Base-by-base conservation (phyloP, 345 rosid genomes). In the Hevea brasiliensis region DNA sequence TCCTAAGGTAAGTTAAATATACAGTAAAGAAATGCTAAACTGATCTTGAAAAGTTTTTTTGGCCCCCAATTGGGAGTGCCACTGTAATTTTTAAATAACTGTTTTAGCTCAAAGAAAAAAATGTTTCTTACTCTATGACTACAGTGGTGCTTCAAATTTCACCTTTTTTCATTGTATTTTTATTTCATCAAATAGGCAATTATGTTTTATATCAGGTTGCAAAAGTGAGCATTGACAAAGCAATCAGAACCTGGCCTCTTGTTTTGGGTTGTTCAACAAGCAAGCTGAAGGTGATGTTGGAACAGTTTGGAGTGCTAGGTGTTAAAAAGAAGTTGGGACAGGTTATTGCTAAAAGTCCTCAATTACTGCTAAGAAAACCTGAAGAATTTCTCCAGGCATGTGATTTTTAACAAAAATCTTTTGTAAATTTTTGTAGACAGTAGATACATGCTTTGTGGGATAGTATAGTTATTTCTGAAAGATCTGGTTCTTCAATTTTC, bases 321-420 rank as follows among this genome's bases (percentile, higher is more conserved):
- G 86, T 92, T 67, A 77, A 71, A 80, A 87, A 79, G 84, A 89
- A 74, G 68, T 70, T 94, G 86, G 96, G 94, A 54, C 83, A 79
- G 73, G 86, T 88, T 72, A 84, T 94, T 82, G 84, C 90, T 61
- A 87, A 78, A 80, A 86, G 92, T 80, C 97, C 98, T 78, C 97
- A 92, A 76, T 83, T 94, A 71, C 85, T 94, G 59, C 75, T 90
- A 68, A 85, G 72, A 74, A 90, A 86, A 80, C 97, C 95, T 13
- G 86, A 83, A 77, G 94, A 92, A 53, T 82, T 94, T 72, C 82
- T 81, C 37, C 80, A 79, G 90, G 97, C 92, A 81, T 15, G 35
- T 37, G 32, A 7, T 56, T 20, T 51, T 23, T 21, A 2, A 35
- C 6, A n/a, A 8, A 10, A 12, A 3, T 20, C 1, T 20, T 63